These are phyloP conservation scores for Metroxylon sagu DNA, from an alignment of 176 grass and related monocot species.

Conservation along the genomic window DNA sequence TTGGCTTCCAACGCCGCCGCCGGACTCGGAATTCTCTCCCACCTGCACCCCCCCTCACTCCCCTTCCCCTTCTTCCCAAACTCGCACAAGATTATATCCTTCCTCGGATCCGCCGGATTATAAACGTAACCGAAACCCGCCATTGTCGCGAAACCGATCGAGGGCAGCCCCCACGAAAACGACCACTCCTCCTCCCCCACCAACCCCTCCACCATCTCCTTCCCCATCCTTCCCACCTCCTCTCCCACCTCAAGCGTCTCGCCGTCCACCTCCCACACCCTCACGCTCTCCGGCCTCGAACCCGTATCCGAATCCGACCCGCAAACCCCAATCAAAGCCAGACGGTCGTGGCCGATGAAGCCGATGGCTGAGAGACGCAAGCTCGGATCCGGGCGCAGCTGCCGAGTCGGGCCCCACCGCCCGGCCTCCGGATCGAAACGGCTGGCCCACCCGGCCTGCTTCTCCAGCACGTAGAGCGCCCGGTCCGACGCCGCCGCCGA, in stretches of 20 bases:
- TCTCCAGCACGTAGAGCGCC: conserved; percentile 49
- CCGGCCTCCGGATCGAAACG: conserved; percentile 61
- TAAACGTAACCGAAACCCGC: conserved; percentile 66
- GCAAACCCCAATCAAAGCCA: conserved; percentile 52
- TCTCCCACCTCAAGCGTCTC: conserved; percentile 29
- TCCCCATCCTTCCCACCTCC: conserved; percentile 34
- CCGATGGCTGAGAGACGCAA: conserved; percentile 34
- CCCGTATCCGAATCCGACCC: conserved; percentile 11
- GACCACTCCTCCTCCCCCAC: conserved; percentile 26
- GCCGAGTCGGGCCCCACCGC: conserved; percentile 45
- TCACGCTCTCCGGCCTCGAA: conserved; percentile 22
- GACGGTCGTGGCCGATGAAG: conserved; percentile 17
- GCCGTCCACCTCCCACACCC: conserved; percentile 55
- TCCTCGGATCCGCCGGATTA: conserved; percentile 50
- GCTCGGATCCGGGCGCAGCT: conserved; percentile 18
- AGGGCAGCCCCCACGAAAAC: neutral
- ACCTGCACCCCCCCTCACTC: conserved; percentile 25
- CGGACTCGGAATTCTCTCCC: conserved; percentile 61
- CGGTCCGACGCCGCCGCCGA: conserved; percentile 40
- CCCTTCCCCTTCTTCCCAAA: neutral
- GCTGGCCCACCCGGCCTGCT: conserved; percentile 37
- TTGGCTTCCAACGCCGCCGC: conserved; percentile 27
- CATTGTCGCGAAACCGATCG: conserved; percentile 50
- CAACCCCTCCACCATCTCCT: conserved; percentile 40
- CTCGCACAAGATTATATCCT: conserved; percentile 55